Percentiles rank a stretch among this genome's conserved stretches.
These are phyloP conservation scores for Uromyces viciae-fabae DNA, from an alignment of 1,284 basidiomycete genomes.

Conservation along the genomic window DNA sequence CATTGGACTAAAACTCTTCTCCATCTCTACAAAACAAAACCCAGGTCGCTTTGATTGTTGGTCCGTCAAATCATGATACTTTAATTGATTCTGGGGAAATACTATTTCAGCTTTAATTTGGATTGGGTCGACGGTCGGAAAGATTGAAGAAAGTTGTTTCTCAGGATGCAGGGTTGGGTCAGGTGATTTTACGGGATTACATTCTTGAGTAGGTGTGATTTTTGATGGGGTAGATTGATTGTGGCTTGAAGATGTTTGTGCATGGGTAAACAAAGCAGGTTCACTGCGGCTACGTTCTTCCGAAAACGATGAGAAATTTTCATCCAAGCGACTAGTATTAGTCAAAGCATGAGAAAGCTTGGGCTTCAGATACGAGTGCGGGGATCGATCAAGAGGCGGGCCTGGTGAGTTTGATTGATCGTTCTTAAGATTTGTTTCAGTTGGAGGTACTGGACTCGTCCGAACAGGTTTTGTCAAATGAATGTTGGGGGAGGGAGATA, in stretches of 20 bases:
- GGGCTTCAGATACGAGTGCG: background rate
- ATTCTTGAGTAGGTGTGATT: too few species aligned
- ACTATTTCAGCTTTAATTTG: background rate
- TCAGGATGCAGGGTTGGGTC: background rate
- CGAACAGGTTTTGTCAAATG: background rate
- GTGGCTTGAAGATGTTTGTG: background rate
- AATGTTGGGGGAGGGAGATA: conserved; percentile 9
- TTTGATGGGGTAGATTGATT: background rate
- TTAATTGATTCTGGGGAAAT: conserved; percentile 1
- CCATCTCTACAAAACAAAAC: conserved; percentile 5
- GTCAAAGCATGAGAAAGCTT: background rate
- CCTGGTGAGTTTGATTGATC: background rate
- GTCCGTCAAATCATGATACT: background rate
- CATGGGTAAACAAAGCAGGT: background rate
- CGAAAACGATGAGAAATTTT: background rate
- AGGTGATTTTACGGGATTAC: too few species aligned
- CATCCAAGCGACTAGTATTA: conserved; percentile 21
- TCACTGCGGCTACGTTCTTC: conserved; percentile 14
- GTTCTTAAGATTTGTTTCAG: background rate
- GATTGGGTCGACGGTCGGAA: conserved; percentile 11
- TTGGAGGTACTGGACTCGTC: background rate
- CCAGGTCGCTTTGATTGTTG: background rate
- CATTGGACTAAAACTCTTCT: conserved; percentile 17
- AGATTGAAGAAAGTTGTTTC: background rate
- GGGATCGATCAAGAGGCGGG: background rate